Conservation (phyloP, 441 rosid species). For the Adansonia grandidieri region DNA sequence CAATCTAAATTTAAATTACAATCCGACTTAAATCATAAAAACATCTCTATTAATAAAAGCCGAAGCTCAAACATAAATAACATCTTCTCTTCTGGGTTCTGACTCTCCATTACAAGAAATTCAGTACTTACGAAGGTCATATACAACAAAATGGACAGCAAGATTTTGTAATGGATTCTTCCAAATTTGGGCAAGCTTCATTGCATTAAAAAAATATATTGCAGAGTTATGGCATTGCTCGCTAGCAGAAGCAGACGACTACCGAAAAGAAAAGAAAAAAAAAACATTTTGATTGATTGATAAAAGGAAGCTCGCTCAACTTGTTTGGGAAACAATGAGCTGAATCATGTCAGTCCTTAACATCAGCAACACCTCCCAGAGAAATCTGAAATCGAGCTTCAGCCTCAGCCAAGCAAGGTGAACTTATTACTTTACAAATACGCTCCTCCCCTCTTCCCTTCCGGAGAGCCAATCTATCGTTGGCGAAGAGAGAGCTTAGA, state of each 20-base stretch:
- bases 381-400: slow-evolving; percentile 94
- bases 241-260: not conserved
- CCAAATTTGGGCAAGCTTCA: not conserved
- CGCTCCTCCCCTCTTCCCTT: slow-evolving; percentile 99
- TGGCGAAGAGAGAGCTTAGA: not conserved
- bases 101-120: not conserved
- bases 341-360: slow-evolving; percentile 19
- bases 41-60: no score
- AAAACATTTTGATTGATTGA: slow-evolving; percentile 10
- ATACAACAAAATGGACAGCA: slow-evolving; percentile 2
- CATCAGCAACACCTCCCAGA: slow-evolving; percentile 77
- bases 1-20: no score
- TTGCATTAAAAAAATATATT: not conserved
- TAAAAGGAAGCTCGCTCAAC: not conserved
- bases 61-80: not conserved
- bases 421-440: slow-evolving; percentile 94
- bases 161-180: not conserved
- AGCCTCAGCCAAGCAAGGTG: slow-evolving; percentile 93
- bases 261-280: not conserved
- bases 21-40: no score
- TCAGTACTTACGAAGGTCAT: not conserved
- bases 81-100: not conserved
- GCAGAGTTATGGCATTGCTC: not conserved
- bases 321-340: slow-evolving; percentile 20
- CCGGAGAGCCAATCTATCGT: slow-evolving; percentile 74